Evolutionary conservation across 805 yeast species (phyloP).

Genomic region (Saturnispora zaruensis): DNA sequence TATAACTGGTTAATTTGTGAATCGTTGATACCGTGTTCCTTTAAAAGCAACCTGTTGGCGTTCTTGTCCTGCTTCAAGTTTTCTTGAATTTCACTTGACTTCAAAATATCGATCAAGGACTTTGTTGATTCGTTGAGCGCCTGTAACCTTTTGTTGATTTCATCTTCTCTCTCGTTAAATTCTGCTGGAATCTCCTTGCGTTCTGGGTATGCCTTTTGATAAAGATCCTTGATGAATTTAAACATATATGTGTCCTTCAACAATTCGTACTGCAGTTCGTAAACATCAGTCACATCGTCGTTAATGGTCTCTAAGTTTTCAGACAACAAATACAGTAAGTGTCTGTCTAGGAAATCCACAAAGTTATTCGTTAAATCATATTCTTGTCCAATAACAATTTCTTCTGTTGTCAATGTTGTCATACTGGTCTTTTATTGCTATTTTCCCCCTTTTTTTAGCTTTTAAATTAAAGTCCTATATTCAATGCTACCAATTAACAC

Average conservation of each 20-base stretch:
- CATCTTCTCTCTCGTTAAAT: constrained; percentile 31
- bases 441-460: not conserved
- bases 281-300: constrained; percentile 33
- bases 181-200: constrained; percentile 33
- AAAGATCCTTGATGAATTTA: constrained; percentile 39
- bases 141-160: constrained; percentile 31
- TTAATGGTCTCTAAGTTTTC: constrained; percentile 16
- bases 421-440: not conserved
- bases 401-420: constrained; percentile 8
- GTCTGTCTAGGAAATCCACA: constrained; percentile 54
- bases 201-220: constrained; percentile 33
- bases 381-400: constrained; percentile 36
- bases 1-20: constrained; percentile 43
- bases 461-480: no score
- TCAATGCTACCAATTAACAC: not conserved
- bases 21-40: constrained; percentile 38
- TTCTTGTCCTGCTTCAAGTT: constrained; percentile 46
- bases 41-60: constrained; percentile 40
- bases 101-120: constrained; percentile 37
- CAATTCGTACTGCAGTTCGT: constrained; percentile 41
- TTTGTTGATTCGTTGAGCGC: constrained; percentile 35
- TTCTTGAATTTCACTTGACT: constrained; percentile 43
- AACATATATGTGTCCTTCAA: constrained; percentile 52
- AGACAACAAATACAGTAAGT: constrained; percentile 37
- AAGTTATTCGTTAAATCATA: constrained; percentile 48